phyloP scores from a whole-genome alignment of 352 stramenopile species.

The Phytophthora uliginosa region DNA sequence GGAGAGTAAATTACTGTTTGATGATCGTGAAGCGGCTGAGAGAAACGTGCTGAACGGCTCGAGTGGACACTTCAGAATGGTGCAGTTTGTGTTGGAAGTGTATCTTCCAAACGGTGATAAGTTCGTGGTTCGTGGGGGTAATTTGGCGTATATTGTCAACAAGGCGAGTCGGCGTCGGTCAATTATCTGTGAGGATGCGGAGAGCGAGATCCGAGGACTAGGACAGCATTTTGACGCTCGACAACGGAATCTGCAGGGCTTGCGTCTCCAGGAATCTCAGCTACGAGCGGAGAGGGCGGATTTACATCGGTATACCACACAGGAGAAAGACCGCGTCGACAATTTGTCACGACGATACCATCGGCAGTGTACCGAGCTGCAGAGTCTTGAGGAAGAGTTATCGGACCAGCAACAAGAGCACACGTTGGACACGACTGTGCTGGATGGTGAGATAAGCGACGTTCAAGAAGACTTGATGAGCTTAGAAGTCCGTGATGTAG shows the following conservation, averaged over 20 bases:
- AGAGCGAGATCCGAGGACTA: constrained; percentile 60
- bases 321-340: constrained; percentile 53
- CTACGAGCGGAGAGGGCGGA: constrained; percentile 52
- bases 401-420: constrained; percentile 64
- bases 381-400: constrained; percentile 66
- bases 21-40: constrained; percentile 60
- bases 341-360: constrained; percentile 56
- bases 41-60: constrained; percentile 49
- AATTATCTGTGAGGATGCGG: constrained; percentile 73
- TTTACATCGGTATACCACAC: constrained; percentile 29
- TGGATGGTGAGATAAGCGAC: constrained; percentile 68
- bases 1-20: constrained; percentile 74
- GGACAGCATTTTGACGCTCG: constrained; percentile 51
- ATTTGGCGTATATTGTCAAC: constrained; percentile 82
- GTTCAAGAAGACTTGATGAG: constrained; percentile 44
- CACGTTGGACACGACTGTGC: constrained; percentile 67
- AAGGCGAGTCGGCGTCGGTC: constrained; percentile 58
- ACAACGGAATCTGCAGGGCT: constrained; percentile 41
- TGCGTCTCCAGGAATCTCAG: constrained; percentile 54
- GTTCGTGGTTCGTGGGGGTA: constrained; percentile 71
- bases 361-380: constrained; percentile 53
- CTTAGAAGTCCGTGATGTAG: constrained; percentile 36
- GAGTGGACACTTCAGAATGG: constrained; percentile 64
- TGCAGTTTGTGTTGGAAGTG: constrained; percentile 65
- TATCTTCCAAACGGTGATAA: constrained; percentile 76